Evolutionary conservation across 2,329 filamentous ascomycete species (phyloP), one percentile per base, ranked within the genome.

Genomic region (Ceratocystis lukuohia): DNA sequence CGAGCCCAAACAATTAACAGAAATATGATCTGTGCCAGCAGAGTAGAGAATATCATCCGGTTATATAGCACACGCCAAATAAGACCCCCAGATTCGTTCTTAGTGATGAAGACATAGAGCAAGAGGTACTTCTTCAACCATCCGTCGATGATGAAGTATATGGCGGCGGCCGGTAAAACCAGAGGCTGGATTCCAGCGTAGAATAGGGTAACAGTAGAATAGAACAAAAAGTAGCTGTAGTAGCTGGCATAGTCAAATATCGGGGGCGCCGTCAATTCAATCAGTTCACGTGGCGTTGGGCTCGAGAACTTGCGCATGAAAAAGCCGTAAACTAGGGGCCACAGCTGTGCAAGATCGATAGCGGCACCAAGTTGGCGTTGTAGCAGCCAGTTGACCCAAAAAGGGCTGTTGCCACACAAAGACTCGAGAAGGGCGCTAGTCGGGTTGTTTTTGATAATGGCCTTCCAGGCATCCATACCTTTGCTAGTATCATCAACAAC

Each of bases 141-240:
- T 3, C 87, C 86, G 74, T 99, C 94, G 63, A 99, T 79, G 64
- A 80, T 78, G 74, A 97, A 97, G 80, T 96, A 99, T 37, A 96
- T 77, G 1, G 92, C 91, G 0, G 89, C 91, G 48, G 95, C 88
- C 0, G 89, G 86, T 6, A 99, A 80, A 1, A 94, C 88, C 28
- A 97, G 80, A 0, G 94, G 94, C 75, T 97, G 94, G 64, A 97
- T 80, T 1, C 86, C 85, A 1, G 88, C 86, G 72, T 94, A 96
- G 71, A 87, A 91, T 17, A 99, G 80, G 0, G 91, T 88, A 41
- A 97, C 89, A 0, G 93, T 96, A 28, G 88, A 81, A 77, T 97
- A 99, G 77, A 90, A 99, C 37, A 97, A 80, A 76, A 96, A 96
- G 75, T 96, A 97, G 75, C 96, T 97, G 82, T 96, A 99, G 77